A percentile compares a stretch with the other conserved stretches of the same genome.
Evolutionary conservation across 768 basidiomycete species (phyloP).

Genomic region (Boletellus emodensis): DNA sequence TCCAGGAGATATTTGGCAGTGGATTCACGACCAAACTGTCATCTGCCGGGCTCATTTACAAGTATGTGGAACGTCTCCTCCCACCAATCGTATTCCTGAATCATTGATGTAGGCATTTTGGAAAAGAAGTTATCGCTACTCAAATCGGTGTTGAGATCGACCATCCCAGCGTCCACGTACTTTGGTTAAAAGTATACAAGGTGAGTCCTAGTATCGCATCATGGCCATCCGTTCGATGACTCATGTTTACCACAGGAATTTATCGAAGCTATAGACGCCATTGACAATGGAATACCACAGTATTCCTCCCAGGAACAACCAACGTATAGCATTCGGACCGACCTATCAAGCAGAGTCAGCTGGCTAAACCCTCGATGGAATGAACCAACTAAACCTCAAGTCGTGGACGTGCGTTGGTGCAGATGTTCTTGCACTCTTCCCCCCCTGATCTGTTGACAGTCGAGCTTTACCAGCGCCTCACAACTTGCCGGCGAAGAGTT

Average conservation of each 20-base stretch:
- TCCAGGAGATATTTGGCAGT: conserved; percentile 83
- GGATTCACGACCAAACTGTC: conserved; percentile 87
- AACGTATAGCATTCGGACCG: conserved; percentile 73
- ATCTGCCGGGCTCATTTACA: conserved; percentile 93
- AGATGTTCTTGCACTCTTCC: conserved; percentile 2
- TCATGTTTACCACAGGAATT: conserved; percentile 56
- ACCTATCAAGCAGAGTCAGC: conserved; percentile 80
- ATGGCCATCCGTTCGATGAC: conserved; percentile 1
- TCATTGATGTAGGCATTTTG: conserved; percentile 65
- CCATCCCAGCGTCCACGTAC: conserved; percentile 60
- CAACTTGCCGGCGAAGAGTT: conserved; percentile 84
- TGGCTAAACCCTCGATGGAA: conserved; percentile 93
- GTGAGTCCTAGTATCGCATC: conserved; percentile 33
- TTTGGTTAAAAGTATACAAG: conserved; percentile 90
- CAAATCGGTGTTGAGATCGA: conserved; percentile 45
- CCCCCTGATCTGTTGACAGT: conserved; percentile 37
- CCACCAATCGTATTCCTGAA: conserved; percentile 1
- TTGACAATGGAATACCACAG: conserved; percentile 92
- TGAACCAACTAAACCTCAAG: conserved; percentile 58
- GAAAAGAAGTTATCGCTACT: conserved; percentile 76
- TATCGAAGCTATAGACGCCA: conserved; percentile 90
- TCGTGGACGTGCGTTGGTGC: conserved; percentile 60
- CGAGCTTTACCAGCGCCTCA: conserved; percentile 76
- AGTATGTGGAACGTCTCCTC: conserved; percentile 47
- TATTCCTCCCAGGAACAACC: conserved; percentile 64